Conservation (phyloP, 2,329 filamentous ascomycete genomes). For the Fusarium tupiense region DNA sequence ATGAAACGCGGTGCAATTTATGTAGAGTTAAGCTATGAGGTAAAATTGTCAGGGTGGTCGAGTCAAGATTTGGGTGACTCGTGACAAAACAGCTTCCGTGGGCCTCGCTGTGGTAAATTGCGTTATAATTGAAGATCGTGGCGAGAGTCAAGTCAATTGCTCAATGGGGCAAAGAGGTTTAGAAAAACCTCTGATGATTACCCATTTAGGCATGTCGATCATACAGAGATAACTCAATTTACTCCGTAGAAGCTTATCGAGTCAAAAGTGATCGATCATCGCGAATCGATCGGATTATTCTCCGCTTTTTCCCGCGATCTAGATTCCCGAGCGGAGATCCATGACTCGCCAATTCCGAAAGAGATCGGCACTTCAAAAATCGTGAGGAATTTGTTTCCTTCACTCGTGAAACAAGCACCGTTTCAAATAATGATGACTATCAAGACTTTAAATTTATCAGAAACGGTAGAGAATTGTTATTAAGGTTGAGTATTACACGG, state of each 20-base stretch:
- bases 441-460: fast-evolving
- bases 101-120: too few relatives aligned
- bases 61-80: background rate
- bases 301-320: background rate
- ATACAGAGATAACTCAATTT: background rate
- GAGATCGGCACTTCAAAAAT: background rate
- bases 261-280: background rate
- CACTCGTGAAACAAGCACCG: background rate
- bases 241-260: background rate
- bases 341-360: background rate
- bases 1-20: background rate
- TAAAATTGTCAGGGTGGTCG: background rate
- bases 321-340: background rate
- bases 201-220: background rate
- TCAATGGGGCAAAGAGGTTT: too few relatives aligned
- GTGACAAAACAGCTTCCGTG: fast-evolving
- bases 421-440: fast-evolving
- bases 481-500: fast-evolving
- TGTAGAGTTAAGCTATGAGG: background rate
- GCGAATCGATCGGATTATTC: background rate
- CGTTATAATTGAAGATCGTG: fast-evolving
- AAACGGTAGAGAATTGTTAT: fast-evolving
- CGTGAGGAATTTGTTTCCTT: background rate
- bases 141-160: background rate
- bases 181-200: fast-evolving